A percentile compares a stretch with the other conserved stretches of the same genome.
phyloP scores from a whole-genome alignment of 2,329 filamentous ascomycete genomes.

The Aspergillus arachidicola region DNA sequence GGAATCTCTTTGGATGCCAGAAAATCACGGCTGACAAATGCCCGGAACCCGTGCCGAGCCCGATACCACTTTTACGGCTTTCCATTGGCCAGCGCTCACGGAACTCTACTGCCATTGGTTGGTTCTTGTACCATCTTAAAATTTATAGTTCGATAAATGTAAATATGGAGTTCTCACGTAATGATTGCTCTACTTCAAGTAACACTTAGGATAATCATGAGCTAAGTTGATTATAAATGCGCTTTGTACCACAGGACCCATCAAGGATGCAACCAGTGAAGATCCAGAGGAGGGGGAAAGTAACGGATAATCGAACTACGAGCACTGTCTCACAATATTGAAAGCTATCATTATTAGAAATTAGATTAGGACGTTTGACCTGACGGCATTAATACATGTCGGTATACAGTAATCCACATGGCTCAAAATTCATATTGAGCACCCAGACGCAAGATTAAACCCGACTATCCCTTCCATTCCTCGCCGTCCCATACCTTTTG shows the following conservation, averaged over 20 bases:
- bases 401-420: neutral
- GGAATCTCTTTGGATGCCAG: no score
- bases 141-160: neutral
- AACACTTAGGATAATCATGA: neutral
- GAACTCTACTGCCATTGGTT: neutral
- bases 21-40: conserved; percentile 12
- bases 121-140: neutral
- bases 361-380: neutral
- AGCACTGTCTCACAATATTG: no score
- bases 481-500: neutral
- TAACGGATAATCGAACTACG: no score
- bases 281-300: neutral
- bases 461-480: neutral
- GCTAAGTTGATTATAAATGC: neutral
- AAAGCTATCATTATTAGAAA: neutral
- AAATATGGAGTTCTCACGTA: neutral
- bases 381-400: neutral
- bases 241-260: neutral
- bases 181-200: neutral
- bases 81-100: neutral
- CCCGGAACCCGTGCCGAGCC: neutral
- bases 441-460: neutral
- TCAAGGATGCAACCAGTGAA: neutral
- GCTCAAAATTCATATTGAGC: neutral
- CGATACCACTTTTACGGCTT: neutral